Evolutionary conservation across 2,329 filamentous ascomycete genomes (phyloP), one percentile per base, ranked within the genome.

Genomic region (Ophiostoma sp.): DNA sequence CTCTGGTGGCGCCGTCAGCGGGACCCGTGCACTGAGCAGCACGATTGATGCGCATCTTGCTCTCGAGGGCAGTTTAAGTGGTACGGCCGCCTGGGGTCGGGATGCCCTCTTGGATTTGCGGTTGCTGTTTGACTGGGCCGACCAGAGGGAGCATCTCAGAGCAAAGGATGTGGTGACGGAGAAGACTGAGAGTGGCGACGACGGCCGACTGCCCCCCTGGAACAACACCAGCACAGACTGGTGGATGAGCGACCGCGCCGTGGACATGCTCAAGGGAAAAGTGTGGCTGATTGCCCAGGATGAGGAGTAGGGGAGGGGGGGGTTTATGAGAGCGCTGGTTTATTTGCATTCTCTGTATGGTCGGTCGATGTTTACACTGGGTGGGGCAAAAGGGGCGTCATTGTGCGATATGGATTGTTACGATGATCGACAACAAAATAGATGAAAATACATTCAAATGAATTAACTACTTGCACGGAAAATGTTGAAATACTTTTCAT

Each of bases 11-110:
- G 36, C 36, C n/a, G 22, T 42, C 36, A 66, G 61, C 59, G 59
- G 59, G 4, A 42, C 36, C 61, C 61, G 61, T 22, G 61, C 36
- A 0, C 33, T 81, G 0, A 82, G 78, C 19, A 82, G 78, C 2
- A 84, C 84, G 0, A 89, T 97, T 0, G 95, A 97, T 79, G 89
- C 90, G 42, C 85, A 91, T 52, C 82, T 97, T 33, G 88, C 91
- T 73, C 84, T 97, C 66, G 88, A 87, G 76, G 83, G 84, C 28
- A 84, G 85, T 45, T 73, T 85, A 66, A 81, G 83, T 3, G 81
- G 81, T n/a, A 48, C 31, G 36, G 25, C 64, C 3, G n/a, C 42
- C 1, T 83, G 84, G 76, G 79, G 77, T 12, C 78, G 82, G 42
- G 83, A 84, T 76, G 73, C 78, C 1, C 80, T 89, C 28, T 80